Base-by-base conservation (phyloP, 805 yeast species). In the Alloascoidea hylecoeti region DNA sequence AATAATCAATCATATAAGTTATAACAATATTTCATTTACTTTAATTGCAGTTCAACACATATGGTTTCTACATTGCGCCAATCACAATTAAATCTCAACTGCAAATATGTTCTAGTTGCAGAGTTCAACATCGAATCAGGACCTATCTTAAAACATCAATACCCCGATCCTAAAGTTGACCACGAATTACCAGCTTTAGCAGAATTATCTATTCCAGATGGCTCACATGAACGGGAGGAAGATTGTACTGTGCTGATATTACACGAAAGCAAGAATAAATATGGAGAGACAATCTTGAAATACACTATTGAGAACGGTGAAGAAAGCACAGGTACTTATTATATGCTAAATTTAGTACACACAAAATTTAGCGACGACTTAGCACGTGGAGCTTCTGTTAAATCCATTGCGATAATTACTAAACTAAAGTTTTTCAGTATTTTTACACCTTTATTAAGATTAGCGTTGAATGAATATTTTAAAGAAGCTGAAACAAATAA, bases 81-180 rank as follows among this genome's bases (percentile, higher is more conserved):
- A n/a, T n/a, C n/a, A n/a, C n/a, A n/a, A n/a, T n/a, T n/a, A n/a
- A n/a, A n/a, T n/a, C n/a, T n/a, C n/a, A n/a, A n/a, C n/a, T n/a
- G n/a, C n/a, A 70, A 70, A 38, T 78, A 65, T 49, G 64, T 79
- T 16, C 47, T 84, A 19, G 66, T 84, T 4, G 81, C 89, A 1
- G 88, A 81, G 56, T 86, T 85, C 53, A 92, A 86, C 52, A 73
- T 78, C 44, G 78, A 72, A 47, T 63, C 72, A 39, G 95, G 96
- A 0, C 78, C 92, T 0, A 61, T 70, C 3, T 56, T 85, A 19
- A 61, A 62, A 38, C 69, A 70, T 45, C 86, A 78, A 48, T 64
- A 68, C 37, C 89, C 94, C 2, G 13, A 9, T 23, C 30, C 30
- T 9, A 9, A 9, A 9, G 13, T n/a, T 23, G 9, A 9, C 13